Evolutionary conservation across 805 yeast species (phyloP), one percentile per base, ranked within the genome.

Genomic region (Yamadazyma laniorum): DNA sequence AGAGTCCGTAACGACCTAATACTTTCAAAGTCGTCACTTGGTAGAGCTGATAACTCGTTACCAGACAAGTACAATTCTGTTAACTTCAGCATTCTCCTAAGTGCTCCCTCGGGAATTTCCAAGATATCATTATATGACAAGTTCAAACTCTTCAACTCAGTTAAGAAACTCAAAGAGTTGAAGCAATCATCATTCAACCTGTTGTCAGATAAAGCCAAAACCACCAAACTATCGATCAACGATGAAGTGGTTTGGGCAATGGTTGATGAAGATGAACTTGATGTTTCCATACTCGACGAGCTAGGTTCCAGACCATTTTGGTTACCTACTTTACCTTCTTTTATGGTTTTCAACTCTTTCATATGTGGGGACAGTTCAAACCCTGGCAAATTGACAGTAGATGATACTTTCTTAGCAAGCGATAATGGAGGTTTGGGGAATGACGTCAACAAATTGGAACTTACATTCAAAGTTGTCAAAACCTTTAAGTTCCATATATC

Each of bases 51-150:
- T 25, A 93, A 61, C 34, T 80, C 76, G 51, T 91, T 93, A 32
- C 99, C 99, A 0, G 95, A 83, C 21, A 91, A 56, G 53, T 77
- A 87, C 6, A 93, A 65, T 45, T 79, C 86, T 5, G 72, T 72
- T 44, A 93, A 63, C 22, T 67, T 65, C 1, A 70, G 62, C 43
- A 86, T 63, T 30, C 81, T 71, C 21, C 77, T 61, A 9, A 86
- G 55, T 2, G 80, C 77, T n/a, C 95, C 87, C 14, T 68, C 60
- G 0, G 96, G 95, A 18, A 91, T 77, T 49, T 91, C 98, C 25
- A 82, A 63, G 22, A 93, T 60, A 45, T 82, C 90, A 53, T 93
- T 93, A 59, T 91, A 91, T 0, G 95, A 79, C 39, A 93, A 58
- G 50, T 91, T 89, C 49, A 93, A 66, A 1, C 73, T 57, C 42